Percentiles rank a stretch among this genome's conserved stretches.
phyloP scores from a whole-genome alignment of 148 eudicot species.

The Suaeda aralocaspica region DNA sequence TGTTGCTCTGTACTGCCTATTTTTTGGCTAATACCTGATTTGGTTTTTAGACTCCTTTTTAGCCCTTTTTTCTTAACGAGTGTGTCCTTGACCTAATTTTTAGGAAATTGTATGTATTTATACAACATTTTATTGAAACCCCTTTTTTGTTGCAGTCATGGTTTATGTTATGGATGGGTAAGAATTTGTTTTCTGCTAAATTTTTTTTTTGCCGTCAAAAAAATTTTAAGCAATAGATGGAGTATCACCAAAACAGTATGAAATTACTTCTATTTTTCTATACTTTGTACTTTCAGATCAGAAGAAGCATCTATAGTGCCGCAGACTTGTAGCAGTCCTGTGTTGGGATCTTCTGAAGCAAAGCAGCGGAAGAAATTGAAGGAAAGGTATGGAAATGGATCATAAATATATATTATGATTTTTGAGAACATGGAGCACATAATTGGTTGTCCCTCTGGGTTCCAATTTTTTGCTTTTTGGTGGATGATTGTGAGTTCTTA shows the following conservation, averaged over 20 bases:
- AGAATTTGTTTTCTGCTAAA: neutral
- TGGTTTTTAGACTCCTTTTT: neutral
- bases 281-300: slow-evolving; percentile 14
- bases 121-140: slow-evolving; percentile 2
- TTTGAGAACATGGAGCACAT: neutral
- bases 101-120: neutral
- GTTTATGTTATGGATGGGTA: slow-evolving; percentile 1
- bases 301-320: slow-evolving; percentile 10
- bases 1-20: neutral
- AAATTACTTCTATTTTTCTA: neutral
- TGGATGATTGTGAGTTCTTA: neutral
- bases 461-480: neutral
- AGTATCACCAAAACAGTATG: neutral
- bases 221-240: neutral
- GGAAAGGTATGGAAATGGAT: slow-evolving; percentile 18
- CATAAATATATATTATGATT: too few relatives aligned
- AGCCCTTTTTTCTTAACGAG: neutral
- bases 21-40: neutral
- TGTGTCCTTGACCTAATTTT: neutral
- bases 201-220: neutral
- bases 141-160: neutral
- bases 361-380: slow-evolving; percentile 16
- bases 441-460: neutral
- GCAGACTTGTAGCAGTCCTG: slow-evolving; percentile 18
- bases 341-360: slow-evolving; percentile 15